Base-by-base conservation (phyloP, 352 stramenopile species). In the Saprolegnia parasitica region DNA sequence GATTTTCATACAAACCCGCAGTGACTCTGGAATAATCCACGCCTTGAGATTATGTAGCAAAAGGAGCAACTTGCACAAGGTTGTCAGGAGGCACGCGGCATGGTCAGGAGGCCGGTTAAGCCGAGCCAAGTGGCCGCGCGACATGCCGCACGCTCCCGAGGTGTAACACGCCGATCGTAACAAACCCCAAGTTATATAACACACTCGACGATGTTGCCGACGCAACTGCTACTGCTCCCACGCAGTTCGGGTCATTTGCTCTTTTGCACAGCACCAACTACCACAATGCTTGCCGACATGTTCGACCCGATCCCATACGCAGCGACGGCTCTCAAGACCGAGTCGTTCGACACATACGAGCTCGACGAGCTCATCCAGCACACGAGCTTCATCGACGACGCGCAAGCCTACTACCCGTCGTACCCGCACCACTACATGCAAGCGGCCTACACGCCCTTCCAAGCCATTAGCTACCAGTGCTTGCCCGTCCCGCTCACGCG, bases 141-240 rank as follows among this genome's bases (percentile, higher is more conserved):
- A 49, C 42, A 49, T 49, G 42, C 42, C 11, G 18, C 18, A 49
- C 42, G 18, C 42, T 15, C 18, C 13, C 3, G 18, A 49, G 13
- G 42, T 49, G 42, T 49, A 49, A 49, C 42, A 15, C 13, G 13
- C 18, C 42, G 11, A n/a, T n/a, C 18, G 42, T 49, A 49, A 49
- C 42, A 49, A 49, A 49, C 42, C 11, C 42, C 42, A 49, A 49
- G 13, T 49, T 49, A 49, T 49, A 49, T 49, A 49, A 49, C 42
- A 49, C 42, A 49, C 42, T n/a, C 42, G 1, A 15, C 42, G 18
- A 49, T 8, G 42, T 49, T 49, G 42, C 42, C 11, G 13, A n/a
- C 11, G 11, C 42, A n/a, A 49, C 42, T n/a, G 11, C 42, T 35
- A 49, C 13, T 49, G 18, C 42, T 1, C 42, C 42, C 3, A 49